Percentiles rank a stretch among this genome's conserved stretches.
Conservation (phyloP, 225 moss, liverwort and hornwort genomes). For the Pseudisothecium myosuroides region DNA sequence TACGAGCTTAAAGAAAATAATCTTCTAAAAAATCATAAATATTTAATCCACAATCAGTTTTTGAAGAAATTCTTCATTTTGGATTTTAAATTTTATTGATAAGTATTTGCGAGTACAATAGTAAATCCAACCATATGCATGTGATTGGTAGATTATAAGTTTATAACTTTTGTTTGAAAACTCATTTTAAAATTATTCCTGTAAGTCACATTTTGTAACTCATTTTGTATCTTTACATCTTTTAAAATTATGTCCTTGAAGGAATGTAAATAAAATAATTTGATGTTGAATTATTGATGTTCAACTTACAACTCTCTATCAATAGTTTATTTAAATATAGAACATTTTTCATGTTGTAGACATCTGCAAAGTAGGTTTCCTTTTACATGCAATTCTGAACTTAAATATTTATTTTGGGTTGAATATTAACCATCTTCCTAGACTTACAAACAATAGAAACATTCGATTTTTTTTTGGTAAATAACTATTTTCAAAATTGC, state of each 20-base stretch:
- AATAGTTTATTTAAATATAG: neutral
- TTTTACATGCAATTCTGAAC: neutral
- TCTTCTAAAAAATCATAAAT: neutral
- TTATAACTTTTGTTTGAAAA: neutral
- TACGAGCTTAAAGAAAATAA: accelerated
- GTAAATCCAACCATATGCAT: neutral
- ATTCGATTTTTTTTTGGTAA: neutral
- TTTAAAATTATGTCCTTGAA: neutral
- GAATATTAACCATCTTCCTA: neutral
- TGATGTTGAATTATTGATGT: neutral
- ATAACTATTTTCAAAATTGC: neutral
- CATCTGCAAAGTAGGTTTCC: too few relatives aligned
- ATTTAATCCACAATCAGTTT: neutral
- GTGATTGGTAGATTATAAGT: neutral
- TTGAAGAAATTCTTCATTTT: neutral
- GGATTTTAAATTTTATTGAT: neutral
- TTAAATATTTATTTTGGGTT: too few relatives aligned
- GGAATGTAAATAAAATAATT: neutral
- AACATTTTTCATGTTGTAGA: neutral
- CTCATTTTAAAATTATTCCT: neutral
- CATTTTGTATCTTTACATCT: neutral
- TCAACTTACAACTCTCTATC: neutral
- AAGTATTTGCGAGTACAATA: neutral
- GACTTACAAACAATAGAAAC: neutral
- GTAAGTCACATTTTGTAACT: neutral